Conservation (phyloP, 1,284 basidiomycete genomes). For the Apiotrichum mycotoxinovorans region DNA sequence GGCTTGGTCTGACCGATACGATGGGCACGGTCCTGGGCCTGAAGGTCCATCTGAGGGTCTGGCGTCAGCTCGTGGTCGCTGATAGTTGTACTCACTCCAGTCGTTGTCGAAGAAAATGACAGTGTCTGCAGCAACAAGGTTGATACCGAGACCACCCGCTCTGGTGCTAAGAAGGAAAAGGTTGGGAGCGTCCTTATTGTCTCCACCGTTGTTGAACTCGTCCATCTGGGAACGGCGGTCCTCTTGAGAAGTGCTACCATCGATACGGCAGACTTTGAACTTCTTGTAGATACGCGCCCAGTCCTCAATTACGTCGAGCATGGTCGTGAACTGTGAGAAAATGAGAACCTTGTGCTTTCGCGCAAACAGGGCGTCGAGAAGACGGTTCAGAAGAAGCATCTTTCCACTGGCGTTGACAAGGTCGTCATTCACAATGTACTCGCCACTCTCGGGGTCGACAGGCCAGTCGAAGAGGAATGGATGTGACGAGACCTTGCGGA, state of each 20-base stretch:
- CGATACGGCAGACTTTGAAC: slow-evolving; percentile 82
- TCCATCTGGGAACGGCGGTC: slow-evolving; percentile 81
- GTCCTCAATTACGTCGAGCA: slow-evolving; percentile 90
- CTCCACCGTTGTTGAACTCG: slow-evolving; percentile 72
- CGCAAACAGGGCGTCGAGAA: slow-evolving; percentile 79
- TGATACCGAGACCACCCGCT: slow-evolving; percentile 88
- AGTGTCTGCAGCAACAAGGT: slow-evolving; percentile 88
- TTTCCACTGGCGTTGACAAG: slow-evolving; percentile 86
- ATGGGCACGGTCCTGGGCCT: slow-evolving; percentile 93
- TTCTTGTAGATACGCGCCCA: slow-evolving; percentile 80
- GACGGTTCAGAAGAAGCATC: slow-evolving; percentile 89
- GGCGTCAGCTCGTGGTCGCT: background rate
- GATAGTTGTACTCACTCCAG: slow-evolving; percentile 63
- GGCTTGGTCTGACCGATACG: slow-evolving; percentile 89
- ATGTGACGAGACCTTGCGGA: slow-evolving; percentile 81
- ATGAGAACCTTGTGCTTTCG: slow-evolving; percentile 84
- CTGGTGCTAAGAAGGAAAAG: slow-evolving; percentile 89
- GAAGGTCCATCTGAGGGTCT: slow-evolving; percentile 95
- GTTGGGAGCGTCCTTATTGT: slow-evolving; percentile 62
- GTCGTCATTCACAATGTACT: slow-evolving; percentile 65
- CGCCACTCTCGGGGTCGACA: slow-evolving; percentile 60
- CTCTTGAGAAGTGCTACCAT: slow-evolving; percentile 74
- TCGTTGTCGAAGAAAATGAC: slow-evolving; percentile 95
- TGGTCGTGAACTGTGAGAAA: slow-evolving; percentile 91
- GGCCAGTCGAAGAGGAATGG: slow-evolving; percentile 93